These are phyloP conservation scores for Pyronema omphalodes DNA, from an alignment of 495 filamentous ascomycete genomes.

Conservation along the genomic window DNA sequence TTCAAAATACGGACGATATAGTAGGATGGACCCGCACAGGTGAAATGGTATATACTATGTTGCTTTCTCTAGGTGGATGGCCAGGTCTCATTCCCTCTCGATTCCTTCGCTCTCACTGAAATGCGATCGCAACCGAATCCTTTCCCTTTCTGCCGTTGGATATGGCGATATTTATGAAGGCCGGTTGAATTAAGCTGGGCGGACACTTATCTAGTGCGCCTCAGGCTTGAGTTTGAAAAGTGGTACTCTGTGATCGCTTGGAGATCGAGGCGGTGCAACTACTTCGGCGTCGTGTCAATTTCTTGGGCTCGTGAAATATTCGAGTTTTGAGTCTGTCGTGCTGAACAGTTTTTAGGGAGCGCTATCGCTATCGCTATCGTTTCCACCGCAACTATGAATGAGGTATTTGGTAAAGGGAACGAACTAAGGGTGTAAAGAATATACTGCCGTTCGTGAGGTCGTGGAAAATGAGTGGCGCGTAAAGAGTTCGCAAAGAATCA, in stretches of 20 bases:
- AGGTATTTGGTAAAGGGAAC: not conserved
- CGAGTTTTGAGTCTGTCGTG: not conserved
- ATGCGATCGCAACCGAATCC: not conserved
- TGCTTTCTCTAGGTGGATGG: not conserved
- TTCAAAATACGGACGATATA: not conserved
- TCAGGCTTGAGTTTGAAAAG: not conserved
- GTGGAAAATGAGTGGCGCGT: not conserved
- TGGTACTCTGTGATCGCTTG: not conserved
- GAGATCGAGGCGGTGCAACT: not conserved
- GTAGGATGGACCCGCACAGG: not conserved
- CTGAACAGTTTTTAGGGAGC: not conserved
- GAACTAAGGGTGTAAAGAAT: not conserved
- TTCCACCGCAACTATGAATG: not conserved
- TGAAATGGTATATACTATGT: not conserved
- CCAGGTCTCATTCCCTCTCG: not conserved
- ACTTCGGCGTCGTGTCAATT: not conserved
- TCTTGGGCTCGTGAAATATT: not conserved
- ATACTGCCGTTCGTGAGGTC: not conserved
- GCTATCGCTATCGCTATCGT: not conserved
- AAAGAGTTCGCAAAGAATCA: not conserved
- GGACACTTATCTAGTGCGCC: not conserved
- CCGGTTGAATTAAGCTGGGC: not conserved
- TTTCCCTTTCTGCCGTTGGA: not conserved
- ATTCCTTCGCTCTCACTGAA: not conserved
- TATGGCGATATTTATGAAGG: not conserved